These are phyloP conservation scores for Sugiyamaella marilandica DNA, from an alignment of 805 yeast species.

Conservation along the genomic window DNA sequence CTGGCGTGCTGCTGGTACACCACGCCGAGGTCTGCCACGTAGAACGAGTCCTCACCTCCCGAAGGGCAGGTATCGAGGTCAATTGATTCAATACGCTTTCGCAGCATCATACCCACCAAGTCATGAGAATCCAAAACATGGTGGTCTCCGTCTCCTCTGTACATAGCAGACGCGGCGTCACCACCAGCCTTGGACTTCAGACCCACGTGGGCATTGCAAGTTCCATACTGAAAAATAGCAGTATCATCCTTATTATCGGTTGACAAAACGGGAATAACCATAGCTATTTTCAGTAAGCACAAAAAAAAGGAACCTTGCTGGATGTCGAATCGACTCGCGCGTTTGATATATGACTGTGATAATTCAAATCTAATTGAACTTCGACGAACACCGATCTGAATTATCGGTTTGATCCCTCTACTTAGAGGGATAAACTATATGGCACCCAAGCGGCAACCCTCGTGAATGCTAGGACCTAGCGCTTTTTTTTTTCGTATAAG, in stretches of 20 bases:
- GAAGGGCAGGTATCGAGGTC: slow-evolving; percentile 59
- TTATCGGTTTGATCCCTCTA: slow-evolving; percentile 15
- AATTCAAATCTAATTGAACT: slow-evolving; percentile 1
- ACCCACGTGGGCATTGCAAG: background rate
- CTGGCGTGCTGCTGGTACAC: slow-evolving; percentile 54
- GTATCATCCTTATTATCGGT: background rate
- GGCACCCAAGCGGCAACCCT: slow-evolving; percentile 31
- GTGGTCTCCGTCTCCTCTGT: background rate
- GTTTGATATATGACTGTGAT: background rate
- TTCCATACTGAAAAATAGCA: background rate
- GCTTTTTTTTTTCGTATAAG: slow-evolving; percentile 1
- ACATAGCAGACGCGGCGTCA: background rate
- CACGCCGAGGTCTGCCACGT: slow-evolving; percentile 78
- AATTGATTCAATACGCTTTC: slow-evolving; percentile 31
- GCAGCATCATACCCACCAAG: slow-evolving; percentile 21
- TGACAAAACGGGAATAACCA: background rate
- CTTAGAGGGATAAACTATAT: slow-evolving; percentile 20
- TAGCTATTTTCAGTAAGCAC: background rate
- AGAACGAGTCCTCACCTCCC: slow-evolving; percentile 82
- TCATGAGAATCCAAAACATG: background rate
- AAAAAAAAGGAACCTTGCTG: background rate
- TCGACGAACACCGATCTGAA: slow-evolving; percentile 16
- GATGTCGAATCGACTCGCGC: background rate
- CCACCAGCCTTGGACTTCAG: background rate
- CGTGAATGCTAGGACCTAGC: slow-evolving; percentile 21